Conservation (phyloP, 2,329 filamentous ascomycete genomes). For the Penicillium palitans region DNA sequence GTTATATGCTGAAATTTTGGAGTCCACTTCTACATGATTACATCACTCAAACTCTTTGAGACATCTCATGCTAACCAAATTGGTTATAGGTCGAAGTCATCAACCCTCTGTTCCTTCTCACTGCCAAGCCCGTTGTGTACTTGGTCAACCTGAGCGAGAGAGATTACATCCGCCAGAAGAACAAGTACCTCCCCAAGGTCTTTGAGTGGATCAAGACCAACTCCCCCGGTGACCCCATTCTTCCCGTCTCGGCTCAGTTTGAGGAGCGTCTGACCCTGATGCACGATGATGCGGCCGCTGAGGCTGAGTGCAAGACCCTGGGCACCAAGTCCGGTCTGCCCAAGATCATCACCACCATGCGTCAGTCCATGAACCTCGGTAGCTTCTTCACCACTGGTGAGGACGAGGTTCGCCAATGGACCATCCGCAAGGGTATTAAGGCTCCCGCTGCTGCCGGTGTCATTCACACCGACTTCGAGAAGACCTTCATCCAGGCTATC, state of each 20-base stretch:
- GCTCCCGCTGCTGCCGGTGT: conserved; percentile 97
- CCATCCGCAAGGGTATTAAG: conserved; percentile 91
- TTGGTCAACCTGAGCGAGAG: conserved; percentile 95
- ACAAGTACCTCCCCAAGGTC: conserved; percentile 94
- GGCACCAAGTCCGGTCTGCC: conserved; percentile 85
- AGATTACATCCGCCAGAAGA: conserved; percentile 98
- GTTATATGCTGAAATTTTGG: conserved; percentile 64
- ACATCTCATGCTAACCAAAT: conserved; percentile 23
- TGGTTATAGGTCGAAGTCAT: conserved; percentile 82
- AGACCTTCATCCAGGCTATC: conserved; percentile 97
- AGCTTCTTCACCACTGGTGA: conserved; percentile 97
- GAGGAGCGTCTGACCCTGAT: conserved; percentile 88
- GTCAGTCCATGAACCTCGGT: conserved; percentile 82
- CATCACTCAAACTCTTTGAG: conserved; percentile 20
- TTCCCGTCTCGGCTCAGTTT: conserved; percentile 88
- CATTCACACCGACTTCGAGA: conserved; percentile 98
- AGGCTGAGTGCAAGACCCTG: conserved; percentile 84
- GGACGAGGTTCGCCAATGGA: conserved; percentile 98
- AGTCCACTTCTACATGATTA: conserved; percentile 19
- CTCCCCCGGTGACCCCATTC: conserved; percentile 81
- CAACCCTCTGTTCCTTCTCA: conserved; percentile 92
- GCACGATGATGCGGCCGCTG: conserved; percentile 71
- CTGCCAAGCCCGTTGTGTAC: conserved; percentile 95
- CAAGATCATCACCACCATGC: conserved; percentile 91
- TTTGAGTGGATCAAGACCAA: conserved; percentile 95